phyloP scores from a whole-genome alignment of 1,284 basidiomycete genomes.

The Pisolithus thermaeus region DNA sequence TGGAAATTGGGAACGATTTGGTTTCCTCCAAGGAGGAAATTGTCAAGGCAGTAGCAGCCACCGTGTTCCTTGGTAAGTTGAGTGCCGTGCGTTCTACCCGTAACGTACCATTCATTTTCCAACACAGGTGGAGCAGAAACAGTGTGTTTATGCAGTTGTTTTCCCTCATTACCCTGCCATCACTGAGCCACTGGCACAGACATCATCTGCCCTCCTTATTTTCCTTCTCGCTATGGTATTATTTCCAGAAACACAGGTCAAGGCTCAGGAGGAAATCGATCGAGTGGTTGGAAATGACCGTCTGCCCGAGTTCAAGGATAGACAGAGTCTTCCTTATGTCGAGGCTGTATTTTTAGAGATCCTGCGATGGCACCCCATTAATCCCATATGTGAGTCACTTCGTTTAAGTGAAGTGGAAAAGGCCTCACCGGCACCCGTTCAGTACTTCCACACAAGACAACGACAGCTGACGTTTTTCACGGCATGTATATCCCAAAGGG shows the following conservation, averaged over 20 bases:
- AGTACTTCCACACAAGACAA: constrained; percentile 19
- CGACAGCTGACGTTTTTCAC: constrained; percentile 23
- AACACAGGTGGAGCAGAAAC: constrained; percentile 17
- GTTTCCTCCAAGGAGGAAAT: not conserved
- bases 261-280: constrained; percentile 21
- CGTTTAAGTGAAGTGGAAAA: not conserved
- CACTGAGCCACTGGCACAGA: constrained; percentile 14
- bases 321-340: constrained; percentile 18
- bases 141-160: constrained; percentile 10
- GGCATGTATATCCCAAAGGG: constrained; percentile 23
- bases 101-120: not conserved
- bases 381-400: constrained; percentile 20
- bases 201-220: constrained; percentile 14
- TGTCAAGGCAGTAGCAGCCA: constrained; percentile 4
- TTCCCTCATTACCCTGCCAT: not conserved
- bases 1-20: not conserved
- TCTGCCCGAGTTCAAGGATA: constrained; percentile 19
- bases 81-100: not conserved
- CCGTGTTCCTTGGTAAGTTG: constrained; percentile 3
- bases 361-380: constrained; percentile 19
- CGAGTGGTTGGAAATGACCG: constrained; percentile 17
- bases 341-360: constrained; percentile 24
- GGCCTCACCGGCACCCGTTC: not conserved
- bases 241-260: constrained; percentile 18
- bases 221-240: constrained; percentile 21